Base-by-base conservation (phyloP, 768 basidiomycete genomes). In the Psilocybe cubensis region DNA sequence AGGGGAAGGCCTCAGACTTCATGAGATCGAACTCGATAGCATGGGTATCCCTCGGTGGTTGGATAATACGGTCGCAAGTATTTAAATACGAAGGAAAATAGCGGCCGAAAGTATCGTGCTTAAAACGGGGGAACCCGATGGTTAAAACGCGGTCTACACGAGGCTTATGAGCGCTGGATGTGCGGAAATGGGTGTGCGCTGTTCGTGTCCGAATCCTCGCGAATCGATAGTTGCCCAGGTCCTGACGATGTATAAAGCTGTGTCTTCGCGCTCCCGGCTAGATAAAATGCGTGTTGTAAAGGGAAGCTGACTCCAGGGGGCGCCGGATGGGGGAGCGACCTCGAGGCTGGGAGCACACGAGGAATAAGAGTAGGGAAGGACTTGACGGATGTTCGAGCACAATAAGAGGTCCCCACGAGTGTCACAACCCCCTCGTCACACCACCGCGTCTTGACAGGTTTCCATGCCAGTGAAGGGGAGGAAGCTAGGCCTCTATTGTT, bases 361-460 rank as follows among this genome's bases (percentile, higher is more conserved):
- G 54, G 50, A 48, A 44, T 55, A 43, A 57, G 48, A 56, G 54
- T 40, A 41, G 43, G 52, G 51, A 44, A 54, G 48, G 54, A 20
- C 59, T 44, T 29, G 46, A 58, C 35, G 55, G n/a, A 53, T 48
- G 57, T 53, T 53, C 45, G 53, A 52, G 57, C 47, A 57, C 65
- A 66, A 65, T 62, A 59, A 63, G 61, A 48, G 45, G 52, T 66
- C 58, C 61, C 64, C 63, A 61, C 61, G 63, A 56, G 33, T 64
- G 64, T 69, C 64, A 69, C 61, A 63, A 21, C 27, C 48, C 54
- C 46, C 53, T 57, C 53, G 63, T 69, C 68, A 69, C 68, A 59
- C 62, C 66, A 69, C 68, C 68, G 68, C 66, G 68, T 65, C 52
- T 61, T 65, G 64, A 63, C 62, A 63, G 63, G 61, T 58, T 60